These are phyloP conservation scores for Polyporus arcularius DNA, from an alignment of 768 basidiomycete species.

Conservation along the genomic window DNA sequence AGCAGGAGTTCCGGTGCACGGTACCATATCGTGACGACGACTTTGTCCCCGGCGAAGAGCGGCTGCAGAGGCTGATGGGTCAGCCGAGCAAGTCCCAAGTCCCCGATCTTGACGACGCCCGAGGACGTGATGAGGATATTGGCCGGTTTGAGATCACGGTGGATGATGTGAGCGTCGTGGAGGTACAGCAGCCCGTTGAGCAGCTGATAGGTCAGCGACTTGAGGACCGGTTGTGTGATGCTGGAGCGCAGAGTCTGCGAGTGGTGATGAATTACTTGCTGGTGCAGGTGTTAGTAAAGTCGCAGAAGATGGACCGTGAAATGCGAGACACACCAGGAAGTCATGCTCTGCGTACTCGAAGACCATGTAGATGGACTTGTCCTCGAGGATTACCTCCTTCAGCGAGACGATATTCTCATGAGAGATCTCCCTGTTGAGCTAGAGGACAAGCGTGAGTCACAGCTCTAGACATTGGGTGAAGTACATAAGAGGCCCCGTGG, in stretches of 20 bases:
- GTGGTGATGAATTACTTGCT: constrained; percentile 99
- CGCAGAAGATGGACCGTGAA: neutral
- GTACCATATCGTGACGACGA: constrained; percentile 99
- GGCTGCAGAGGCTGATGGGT: constrained; percentile 91
- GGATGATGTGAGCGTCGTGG: constrained; percentile 91
- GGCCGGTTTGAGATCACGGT: constrained; percentile 97
- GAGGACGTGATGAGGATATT: constrained; percentile 92
- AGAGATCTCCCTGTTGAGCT: constrained; percentile 88
- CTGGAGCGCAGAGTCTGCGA: constrained; percentile 82
- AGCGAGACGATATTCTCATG: constrained; percentile 92
- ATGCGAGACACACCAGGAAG: constrained; percentile 67
- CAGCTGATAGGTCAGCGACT: constrained; percentile 92
- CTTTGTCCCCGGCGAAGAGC: constrained; percentile 92
- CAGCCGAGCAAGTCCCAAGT: constrained; percentile 90
- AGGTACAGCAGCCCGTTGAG: constrained; percentile 93
- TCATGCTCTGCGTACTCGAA: constrained; percentile 99
- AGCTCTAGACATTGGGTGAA: constrained; percentile 4
- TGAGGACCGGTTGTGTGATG: constrained; percentile 79
- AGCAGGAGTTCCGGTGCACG: constrained; percentile 94
- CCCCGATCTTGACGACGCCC: constrained; percentile 97
- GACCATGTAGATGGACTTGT: constrained; percentile 99
- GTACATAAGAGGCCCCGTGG: no score
- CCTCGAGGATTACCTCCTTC: constrained; percentile 94
- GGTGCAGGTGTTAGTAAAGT: neutral
- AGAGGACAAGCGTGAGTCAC: constrained; percentile 12